Conservation (phyloP, 805 yeast species). For the Ascoidea tarda region DNA sequence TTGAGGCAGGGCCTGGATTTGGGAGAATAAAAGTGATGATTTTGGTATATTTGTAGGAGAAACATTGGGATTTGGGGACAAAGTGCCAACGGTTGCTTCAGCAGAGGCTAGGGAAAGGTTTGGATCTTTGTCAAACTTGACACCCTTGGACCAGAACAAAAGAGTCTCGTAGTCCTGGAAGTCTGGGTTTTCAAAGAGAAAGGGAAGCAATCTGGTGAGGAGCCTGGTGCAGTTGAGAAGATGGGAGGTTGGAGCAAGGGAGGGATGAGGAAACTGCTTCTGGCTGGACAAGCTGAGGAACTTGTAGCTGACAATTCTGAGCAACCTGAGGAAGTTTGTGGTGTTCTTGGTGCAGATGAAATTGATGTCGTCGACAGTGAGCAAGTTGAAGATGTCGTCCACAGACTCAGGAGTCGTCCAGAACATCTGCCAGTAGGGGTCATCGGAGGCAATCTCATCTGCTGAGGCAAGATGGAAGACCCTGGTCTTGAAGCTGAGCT, state of each 20-base stretch:
- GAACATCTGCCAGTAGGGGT: conserved; percentile 29
- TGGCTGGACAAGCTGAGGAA: conserved; percentile 12
- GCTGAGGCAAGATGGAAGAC: conserved; percentile 42
- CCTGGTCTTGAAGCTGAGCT: conserved; percentile 42
- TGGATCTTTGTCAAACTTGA: not conserved
- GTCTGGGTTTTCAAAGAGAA: conserved; percentile 2
- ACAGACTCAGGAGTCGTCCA: conserved; percentile 36
- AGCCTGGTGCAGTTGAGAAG: conserved; percentile 32
- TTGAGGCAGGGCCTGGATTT: not conserved
- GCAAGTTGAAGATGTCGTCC: conserved; percentile 40
- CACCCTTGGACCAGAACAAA: conserved; percentile 5
- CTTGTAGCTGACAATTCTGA: conserved; percentile 26
- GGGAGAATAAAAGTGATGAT: not conserved
- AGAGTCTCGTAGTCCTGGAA: not conserved
- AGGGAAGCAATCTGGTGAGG: conserved; percentile 4
- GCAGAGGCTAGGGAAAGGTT: not conserved
- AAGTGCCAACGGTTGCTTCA: conserved; percentile 4
- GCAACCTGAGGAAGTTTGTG: conserved; percentile 39
- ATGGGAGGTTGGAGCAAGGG: conserved; percentile 18
- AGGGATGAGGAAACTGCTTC: conserved; percentile 14
- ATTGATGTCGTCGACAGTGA: conserved; percentile 45
- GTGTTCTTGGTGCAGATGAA: conserved; percentile 43
- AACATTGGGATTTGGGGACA: not conserved
- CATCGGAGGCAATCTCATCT: conserved; percentile 19
- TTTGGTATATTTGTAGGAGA: not conserved